phyloP scores from a whole-genome alignment of 2,329 filamentous ascomycete genomes.

The Pseudocercospora fijiensis region DNA sequence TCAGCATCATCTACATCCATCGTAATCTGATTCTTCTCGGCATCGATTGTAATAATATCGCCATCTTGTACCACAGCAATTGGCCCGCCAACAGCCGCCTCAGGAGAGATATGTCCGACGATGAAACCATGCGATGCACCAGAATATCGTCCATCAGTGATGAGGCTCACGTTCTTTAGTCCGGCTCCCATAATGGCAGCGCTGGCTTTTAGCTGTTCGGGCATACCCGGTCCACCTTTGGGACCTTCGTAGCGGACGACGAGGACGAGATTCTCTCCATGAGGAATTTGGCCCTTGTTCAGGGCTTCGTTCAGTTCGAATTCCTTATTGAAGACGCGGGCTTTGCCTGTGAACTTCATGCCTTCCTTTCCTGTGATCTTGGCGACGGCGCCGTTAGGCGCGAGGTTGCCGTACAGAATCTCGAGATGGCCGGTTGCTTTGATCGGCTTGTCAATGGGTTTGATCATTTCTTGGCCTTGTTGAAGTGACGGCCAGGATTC shows the following conservation, averaged over 20 bases:
- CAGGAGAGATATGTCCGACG: conserved; percentile 87
- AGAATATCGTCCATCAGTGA: conserved; percentile 87
- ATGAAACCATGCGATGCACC: conserved; percentile 91
- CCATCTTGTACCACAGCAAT: conserved; percentile 80
- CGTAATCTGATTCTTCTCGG: conserved; percentile 68
- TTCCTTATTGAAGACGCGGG: conserved; percentile 85
- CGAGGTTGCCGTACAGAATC: conserved; percentile 82
- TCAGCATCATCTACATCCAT: conserved; percentile 74
- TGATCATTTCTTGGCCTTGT: conserved; percentile 77
- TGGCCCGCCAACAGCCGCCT: conserved; percentile 84
- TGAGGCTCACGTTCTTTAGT: conserved; percentile 80
- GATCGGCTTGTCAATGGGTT: conserved; percentile 76
- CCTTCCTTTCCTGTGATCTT: conserved; percentile 98
- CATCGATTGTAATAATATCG: conserved; percentile 83
- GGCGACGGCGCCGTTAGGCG: conserved; percentile 83
- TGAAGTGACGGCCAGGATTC: conserved; percentile 72
- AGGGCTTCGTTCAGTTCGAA: conserved; percentile 73
- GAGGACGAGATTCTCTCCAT: conserved; percentile 79
- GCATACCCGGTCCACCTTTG: conserved; percentile 92
- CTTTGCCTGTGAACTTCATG: conserved; percentile 73
- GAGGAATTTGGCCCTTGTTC: conserved; percentile 66
- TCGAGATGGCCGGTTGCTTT: conserved; percentile 85
- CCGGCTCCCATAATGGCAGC: conserved; percentile 92
- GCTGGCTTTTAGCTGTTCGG: conserved; percentile 84
- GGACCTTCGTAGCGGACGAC: conserved; percentile 93